Base-by-base conservation (phyloP, 371 early-diverging fungal species). In the Rhizopus sp. region DNA sequence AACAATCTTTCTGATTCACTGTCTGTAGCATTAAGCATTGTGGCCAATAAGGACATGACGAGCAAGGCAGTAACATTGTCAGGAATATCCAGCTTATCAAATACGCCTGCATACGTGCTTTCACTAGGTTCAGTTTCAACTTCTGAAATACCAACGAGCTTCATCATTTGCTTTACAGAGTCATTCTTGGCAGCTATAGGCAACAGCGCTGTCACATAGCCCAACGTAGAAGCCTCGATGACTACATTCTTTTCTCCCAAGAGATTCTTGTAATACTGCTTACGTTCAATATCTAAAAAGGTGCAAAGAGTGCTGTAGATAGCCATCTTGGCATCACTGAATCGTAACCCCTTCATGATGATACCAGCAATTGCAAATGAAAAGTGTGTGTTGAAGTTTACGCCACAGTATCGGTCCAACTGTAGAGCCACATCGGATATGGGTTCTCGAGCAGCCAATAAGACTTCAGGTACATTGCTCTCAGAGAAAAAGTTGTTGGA, bases 351-450 rank as follows among this genome's bases (percentile, higher is more conserved):
- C 62, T 89, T 91, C 67, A 94, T 68, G 23, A 96, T 70, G 5
- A 86, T 82, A 13, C 88, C 84, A 0, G 91, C 83, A 49, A 94
- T 76, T 15, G 95, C 93, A 62, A 93, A 92, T 16, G 93, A 84
- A 60, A 96, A 94, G 69, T 94, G 88, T 3, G 81, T 75, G 33
- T 83, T 81, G 73, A 94, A 95, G 63, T 85, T 86, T 54, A 94
- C 79, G 7, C 92, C 93, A 30, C 81, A 78, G n/a, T 76, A 60
- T 10, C 66, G 60, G 53, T 94, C 96, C 42, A 93, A 64, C 45
- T 85, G 76, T 44, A 72, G 71, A 9, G 86, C 82, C 3, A 82
- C 83, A 52, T 88, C 87, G 51, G 82, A 79, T 34, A 92, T 75
- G 4, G 86, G 83, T n/a, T 68, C 77, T 5, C 94, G 85, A 2